Percentiles rank a stretch among this genome's conserved stretches.
phyloP scores from a whole-genome alignment of 179 eudicot genomes.

The Amaranthus tricolor region DNA sequence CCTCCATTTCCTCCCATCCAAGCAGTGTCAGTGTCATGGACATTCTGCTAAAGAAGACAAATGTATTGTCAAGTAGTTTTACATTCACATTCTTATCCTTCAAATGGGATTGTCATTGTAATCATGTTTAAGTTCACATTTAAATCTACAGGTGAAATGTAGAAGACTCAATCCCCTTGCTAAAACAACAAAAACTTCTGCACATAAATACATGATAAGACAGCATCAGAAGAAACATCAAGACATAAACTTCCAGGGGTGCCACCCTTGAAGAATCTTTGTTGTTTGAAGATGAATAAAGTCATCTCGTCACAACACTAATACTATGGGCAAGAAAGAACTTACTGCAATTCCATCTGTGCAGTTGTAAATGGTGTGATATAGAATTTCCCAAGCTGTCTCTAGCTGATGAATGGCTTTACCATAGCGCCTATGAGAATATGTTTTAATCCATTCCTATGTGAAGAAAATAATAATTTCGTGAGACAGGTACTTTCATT shows the following conservation, averaged over 20 bases:
- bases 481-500: background rate
- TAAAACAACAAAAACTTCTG: background rate
- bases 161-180: background rate
- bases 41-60: background rate
- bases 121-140: background rate
- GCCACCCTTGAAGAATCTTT: background rate
- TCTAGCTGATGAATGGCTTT: constrained; percentile 59
- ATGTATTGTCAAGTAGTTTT: background rate
- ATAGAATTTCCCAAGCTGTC: constrained; percentile 90
- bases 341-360: constrained; percentile 94
- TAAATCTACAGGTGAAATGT: background rate
- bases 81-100: background rate
- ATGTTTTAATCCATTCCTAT: constrained; percentile 87
- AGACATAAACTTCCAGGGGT: too few species aligned
- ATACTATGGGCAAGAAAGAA: constrained; percentile 21
- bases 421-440: constrained; percentile 86
- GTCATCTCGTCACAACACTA: background rate
- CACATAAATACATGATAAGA: background rate
- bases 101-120: background rate
- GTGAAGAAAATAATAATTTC: constrained; percentile 16
- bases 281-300: too few species aligned
- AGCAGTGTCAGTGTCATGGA: background rate
- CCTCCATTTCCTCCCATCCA: too few species aligned
- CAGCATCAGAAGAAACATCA: background rate
- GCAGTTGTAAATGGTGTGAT: constrained; percentile 81